These are phyloP conservation scores for Rhazya stricta DNA, from an alignment of 257 asterid genomes.

Conservation along the genomic window DNA sequence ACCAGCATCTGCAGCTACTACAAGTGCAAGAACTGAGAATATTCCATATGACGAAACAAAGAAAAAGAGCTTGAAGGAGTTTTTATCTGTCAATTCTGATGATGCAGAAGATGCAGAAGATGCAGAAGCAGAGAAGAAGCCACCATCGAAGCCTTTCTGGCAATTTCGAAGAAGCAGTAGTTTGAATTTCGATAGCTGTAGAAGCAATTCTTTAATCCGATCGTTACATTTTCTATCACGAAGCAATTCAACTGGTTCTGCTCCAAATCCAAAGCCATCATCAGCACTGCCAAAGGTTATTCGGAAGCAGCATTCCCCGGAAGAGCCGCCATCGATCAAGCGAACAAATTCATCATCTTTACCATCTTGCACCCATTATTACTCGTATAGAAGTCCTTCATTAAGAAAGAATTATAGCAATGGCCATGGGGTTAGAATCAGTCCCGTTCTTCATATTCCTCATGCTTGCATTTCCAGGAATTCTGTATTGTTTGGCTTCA, in stretches of 20 bases:
- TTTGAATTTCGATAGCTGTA: conserved; percentile 37
- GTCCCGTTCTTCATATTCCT: conserved; percentile 68
- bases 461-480: conserved; percentile 63
- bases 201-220: conserved; percentile 39
- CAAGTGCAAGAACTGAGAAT: conserved; percentile 2
- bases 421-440: conserved; percentile 41
- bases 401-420: conserved; percentile 50
- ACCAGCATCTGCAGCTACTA: neutral
- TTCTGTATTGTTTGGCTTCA: conserved; percentile 56
- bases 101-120: conserved; percentile 20
- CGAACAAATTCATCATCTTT: conserved; percentile 27
- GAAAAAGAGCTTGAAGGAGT: conserved; percentile 60
- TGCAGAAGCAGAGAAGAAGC: conserved; percentile 25
- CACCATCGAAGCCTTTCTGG: conserved; percentile 55
- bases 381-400: conserved; percentile 33
- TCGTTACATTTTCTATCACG: conserved; percentile 55
- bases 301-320: conserved; percentile 47
- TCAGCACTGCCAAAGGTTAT: conserved; percentile 24
- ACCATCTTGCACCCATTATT: conserved; percentile 25
- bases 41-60: conserved; percentile 15
- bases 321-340: conserved; percentile 26
- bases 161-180: conserved; percentile 73
- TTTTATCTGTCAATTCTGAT: conserved; percentile 40
- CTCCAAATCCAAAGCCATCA: conserved; percentile 47
- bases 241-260: conserved; percentile 84